Evolutionary conservation across 108 stramenopile genomes (phyloP).

Genomic region (Fistulifera pelliculosa): DNA sequence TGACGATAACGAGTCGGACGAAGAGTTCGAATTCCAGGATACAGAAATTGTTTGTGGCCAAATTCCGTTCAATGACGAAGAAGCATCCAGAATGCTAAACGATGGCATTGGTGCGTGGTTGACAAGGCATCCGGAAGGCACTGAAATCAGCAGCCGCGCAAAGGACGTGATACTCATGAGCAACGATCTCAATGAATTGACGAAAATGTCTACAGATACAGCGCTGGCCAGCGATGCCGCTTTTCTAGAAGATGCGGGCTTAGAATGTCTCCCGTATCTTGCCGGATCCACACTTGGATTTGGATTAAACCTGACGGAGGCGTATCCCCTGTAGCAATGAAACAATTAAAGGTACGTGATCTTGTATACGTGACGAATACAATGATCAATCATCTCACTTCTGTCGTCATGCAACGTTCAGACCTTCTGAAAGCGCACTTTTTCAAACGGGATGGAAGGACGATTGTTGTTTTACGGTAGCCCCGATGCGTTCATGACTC

Average conservation of each 20-base stretch:
- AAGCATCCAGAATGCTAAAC: conserved; percentile 1
- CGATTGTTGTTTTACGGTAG: conserved; percentile 50
- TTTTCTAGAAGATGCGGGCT: conserved; percentile 38
- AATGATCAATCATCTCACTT: background rate
- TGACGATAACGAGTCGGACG: background rate
- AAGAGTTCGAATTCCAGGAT: background rate
- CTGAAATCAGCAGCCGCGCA: background rate
- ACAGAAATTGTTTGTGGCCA: background rate
- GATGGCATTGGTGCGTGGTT: conserved; percentile 7
- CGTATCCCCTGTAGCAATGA: conserved; percentile 16
- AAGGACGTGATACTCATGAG: background rate
- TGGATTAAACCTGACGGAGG: conserved; percentile 31
- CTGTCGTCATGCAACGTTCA: background rate
- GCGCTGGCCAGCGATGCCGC: conserved; percentile 49
- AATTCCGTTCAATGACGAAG: background rate
- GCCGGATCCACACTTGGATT: conserved; percentile 64
- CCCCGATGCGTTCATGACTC: conserved; percentile 39
- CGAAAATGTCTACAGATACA: background rate
- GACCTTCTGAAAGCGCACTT: conserved; percentile 28
- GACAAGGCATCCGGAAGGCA: background rate
- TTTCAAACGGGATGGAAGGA: conserved; percentile 41
- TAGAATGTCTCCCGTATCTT: conserved; percentile 29
- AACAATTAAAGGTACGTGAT: conserved; percentile 26
- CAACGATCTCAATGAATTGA: conserved; percentile 8
- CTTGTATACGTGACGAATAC: conserved; percentile 12